Base-by-base conservation (phyloP, 257 asterid genomes). In the Gentiana macrophylla region DNA sequence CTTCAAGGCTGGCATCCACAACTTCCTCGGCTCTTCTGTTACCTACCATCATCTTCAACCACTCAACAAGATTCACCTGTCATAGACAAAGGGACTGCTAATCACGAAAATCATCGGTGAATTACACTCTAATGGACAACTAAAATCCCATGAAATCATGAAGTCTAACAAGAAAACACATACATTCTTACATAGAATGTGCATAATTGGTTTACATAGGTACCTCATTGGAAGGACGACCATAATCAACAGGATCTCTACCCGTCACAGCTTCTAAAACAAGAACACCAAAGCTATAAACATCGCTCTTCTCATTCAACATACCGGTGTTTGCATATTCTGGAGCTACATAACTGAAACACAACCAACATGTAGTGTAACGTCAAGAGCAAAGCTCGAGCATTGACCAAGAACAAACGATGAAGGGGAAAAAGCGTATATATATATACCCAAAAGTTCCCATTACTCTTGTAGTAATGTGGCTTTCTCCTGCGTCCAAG, bases 31-130 rank as follows among this genome's bases (percentile, higher is more conserved):
- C 85, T 73, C 90, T 79, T 70, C 95, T 69, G 63, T 71, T 78
- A 52, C 96, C 98, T 4, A 91, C 98, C 98, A 91, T 91, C 89
- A 76, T 73, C 70, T 91, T 91, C 46, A 91, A 86, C 98, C 98
- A 91, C 80, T 91, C 98, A 36, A 91, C 98, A 55, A 91, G 98
- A 83, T 91, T 80, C 59, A 87, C 95, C 98, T 86, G 24, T 52
- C 67, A 73, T 53, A 38, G 32, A 48, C 51, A 68, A 50, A 55
- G 54, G 49, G 37, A 53, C 43, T 43, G 50, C 41, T 34, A 49
- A 13, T 61, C 37, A 66, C 49, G 33, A 37, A 8, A 59, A 45
- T 35, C 45, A 13, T 10, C 4, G 5, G 32, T 32, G 35, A 12
- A 56, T 34, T 34, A 44, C 10, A 34, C 38, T 57, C 47, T 41